Evolutionary conservation across 2,329 filamentous ascomycete species (phyloP).

Genomic region (Phyllosticta capitalensis): DNA sequence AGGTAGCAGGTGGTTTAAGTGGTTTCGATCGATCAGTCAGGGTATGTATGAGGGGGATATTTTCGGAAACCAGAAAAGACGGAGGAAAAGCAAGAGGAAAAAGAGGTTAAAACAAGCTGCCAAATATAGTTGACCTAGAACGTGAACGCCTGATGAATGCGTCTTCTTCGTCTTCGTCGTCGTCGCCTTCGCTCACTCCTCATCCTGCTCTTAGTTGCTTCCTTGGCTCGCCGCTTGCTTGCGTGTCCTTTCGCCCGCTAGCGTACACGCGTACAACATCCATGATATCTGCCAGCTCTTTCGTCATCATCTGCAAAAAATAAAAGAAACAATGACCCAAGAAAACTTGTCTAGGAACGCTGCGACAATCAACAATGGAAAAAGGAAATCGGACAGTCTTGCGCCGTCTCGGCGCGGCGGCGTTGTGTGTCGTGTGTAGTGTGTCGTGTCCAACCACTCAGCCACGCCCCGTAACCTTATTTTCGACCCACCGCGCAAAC

Average conservation of each 20-base stretch:
- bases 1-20: not conserved
- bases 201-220: not conserved
- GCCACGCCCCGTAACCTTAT: conserved; percentile 2
- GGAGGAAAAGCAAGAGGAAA: not conserved
- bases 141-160: not conserved
- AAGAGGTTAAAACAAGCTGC: not conserved
- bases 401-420: not conserved
- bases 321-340: not conserved
- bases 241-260: not conserved
- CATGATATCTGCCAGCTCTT: not conserved
- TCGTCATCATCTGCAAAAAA: too few species aligned
- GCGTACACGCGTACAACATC: not conserved
- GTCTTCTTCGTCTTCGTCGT: not conserved
- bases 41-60: not conserved
- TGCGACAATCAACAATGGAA: not conserved
- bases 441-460: not conserved
- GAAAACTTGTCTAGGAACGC: not conserved
- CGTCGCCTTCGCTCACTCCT: not conserved
- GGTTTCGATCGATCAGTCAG: not conserved
- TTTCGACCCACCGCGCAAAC: conserved; percentile 42
- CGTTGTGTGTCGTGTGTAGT: not conserved
- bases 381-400: not conserved
- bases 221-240: not conserved
- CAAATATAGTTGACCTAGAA: not conserved
- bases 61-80: not conserved